Base-by-base conservation (phyloP, 2,329 filamentous ascomycete genomes). In the Tympanopsis confertula region DNA sequence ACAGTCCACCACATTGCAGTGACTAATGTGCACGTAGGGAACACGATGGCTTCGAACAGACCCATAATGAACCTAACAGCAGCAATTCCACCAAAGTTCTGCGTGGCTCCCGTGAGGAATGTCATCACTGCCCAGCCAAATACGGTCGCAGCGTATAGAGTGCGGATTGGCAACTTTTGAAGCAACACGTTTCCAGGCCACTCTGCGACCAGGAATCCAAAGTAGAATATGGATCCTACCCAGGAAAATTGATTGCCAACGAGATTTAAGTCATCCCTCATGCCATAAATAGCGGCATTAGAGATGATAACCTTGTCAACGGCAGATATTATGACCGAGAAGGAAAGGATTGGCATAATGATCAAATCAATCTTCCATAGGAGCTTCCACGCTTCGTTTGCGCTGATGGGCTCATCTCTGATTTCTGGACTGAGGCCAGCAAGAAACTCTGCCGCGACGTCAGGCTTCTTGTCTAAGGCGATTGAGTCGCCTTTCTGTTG, bases 231-330 rank as follows among this genome's bases (percentile, higher is more conserved):
- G 46, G 59, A 63, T 14, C 58, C 63, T 0, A 74, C 56, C 65
- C 69, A 75, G 42, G 59, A 71, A 46, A 79, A 81, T 43, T 78
- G 59, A 0, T 66, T 63, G 2, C 72, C 72, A n/a, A 64, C 57
- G 1, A 81, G 59, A 13, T 66, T 45, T 5, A 80, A 59, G 42
- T 78, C 75, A 2, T 76, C 64, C 18, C 64, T 61, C 41, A 82
- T 71, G 1, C 74, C 74, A 41, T 81, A 79, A 36, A 82, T 74
- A 15, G 77, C 75, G 1, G 78, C 76, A 44, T 79, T 80, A 1
- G 67, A 73, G 20, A 76, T 53, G 0, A 68, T 75, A 0, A 71
- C 75, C 58, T 76, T 53, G 45, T 54, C 49, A 20, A 53, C 45
- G 19, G 52, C 47, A 29, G 10, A 33, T 10, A 28, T n/a, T 10